Base-by-base conservation (phyloP, 305 asterid species). In the Fraxinus xanthoxyloides region DNA sequence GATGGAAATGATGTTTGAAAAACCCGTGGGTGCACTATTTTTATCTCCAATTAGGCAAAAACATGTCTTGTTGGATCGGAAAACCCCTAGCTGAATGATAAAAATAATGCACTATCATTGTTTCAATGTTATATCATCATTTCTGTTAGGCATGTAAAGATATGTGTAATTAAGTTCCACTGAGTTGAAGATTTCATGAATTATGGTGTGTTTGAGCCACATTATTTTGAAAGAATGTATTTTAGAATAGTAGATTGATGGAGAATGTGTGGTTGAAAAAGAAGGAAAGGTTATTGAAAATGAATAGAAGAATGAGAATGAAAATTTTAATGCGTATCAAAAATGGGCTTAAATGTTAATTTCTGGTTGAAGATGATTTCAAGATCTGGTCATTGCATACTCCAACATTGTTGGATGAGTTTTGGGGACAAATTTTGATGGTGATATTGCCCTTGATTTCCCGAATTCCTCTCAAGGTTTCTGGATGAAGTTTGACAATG, bases 331-430 rank as follows among this genome's bases (percentile, higher is more conserved):
- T n/a, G n/a, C n/a, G n/a, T n/a, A n/a, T n/a, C n/a, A n/a, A n/a
- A n/a, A n/a, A n/a, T n/a, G n/a, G n/a, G n/a, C n/a, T n/a, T 24
- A 30, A 15, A 4, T 69, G 38, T 4, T 69, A 30, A 69, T 69
- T 69, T 69, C 75, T 69, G 40, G 75, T 69, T 69, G 75, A 69
- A 69, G 75, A 69, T 30, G 75, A n/a, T 69, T 69, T 28, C 75
- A 69, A 69, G 75, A 30, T 28, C 3, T 69, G 75, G 75, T 69
- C 21, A 28, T 28, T 28, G 35, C 74, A 12, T 67, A 7, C 21
- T 28, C 74, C 5, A 13, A 67, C 74, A 65, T 67, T 67, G 74
- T 67, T 67, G 74, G 74, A 67, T 12, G 74, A 67, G 74, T 67
- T 28, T 26, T 67, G 74, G 38, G 31, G 73, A 26, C 36, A 67